These are phyloP conservation scores for Skeletonema menzelii DNA, from an alignment of 108 stramenopile genomes.

Conservation along the genomic window DNA sequence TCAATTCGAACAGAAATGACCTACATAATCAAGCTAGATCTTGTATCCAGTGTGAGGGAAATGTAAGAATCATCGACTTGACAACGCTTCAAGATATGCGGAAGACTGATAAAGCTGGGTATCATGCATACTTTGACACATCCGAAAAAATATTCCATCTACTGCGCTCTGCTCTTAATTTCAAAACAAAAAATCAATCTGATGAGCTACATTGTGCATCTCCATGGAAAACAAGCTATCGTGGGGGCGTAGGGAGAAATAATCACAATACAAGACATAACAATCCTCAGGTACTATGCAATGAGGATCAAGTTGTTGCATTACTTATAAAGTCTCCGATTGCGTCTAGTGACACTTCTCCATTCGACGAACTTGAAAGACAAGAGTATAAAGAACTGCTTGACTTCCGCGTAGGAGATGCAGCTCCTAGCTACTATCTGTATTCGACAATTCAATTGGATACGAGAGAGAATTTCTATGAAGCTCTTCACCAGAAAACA, in stretches of 20 bases:
- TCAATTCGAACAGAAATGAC: neutral
- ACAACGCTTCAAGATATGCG: slow-evolving; percentile 33
- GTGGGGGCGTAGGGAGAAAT: neutral
- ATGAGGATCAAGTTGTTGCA: slow-evolving; percentile 29
- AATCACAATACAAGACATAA: neutral
- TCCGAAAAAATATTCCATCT: slow-evolving; percentile 48
- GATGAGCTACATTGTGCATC: slow-evolving; percentile 39
- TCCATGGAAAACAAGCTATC: slow-evolving; percentile 26
- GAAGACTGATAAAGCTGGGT: neutral
- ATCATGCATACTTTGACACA: slow-evolving; percentile 28
- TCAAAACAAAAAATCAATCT: slow-evolving; percentile 1
- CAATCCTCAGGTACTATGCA: neutral
- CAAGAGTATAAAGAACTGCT: slow-evolving; percentile 31
- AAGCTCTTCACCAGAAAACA: neutral
- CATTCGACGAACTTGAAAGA: slow-evolving; percentile 24
- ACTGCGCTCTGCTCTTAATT: slow-evolving; percentile 37
- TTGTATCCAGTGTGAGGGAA: neutral
- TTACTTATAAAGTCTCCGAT: slow-evolving; percentile 24
- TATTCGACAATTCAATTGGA: slow-evolving; percentile 24
- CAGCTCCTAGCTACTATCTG: slow-evolving; percentile 42
- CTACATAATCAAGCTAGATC: neutral
- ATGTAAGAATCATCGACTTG: slow-evolving; percentile 28
- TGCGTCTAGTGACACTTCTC: neutral
- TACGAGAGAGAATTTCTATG: neutral
- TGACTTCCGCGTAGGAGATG: slow-evolving; percentile 46